Evolutionary conservation across 371 early-diverging fungal species (phyloP).

Genomic region (Coemansia sp.): DNA sequence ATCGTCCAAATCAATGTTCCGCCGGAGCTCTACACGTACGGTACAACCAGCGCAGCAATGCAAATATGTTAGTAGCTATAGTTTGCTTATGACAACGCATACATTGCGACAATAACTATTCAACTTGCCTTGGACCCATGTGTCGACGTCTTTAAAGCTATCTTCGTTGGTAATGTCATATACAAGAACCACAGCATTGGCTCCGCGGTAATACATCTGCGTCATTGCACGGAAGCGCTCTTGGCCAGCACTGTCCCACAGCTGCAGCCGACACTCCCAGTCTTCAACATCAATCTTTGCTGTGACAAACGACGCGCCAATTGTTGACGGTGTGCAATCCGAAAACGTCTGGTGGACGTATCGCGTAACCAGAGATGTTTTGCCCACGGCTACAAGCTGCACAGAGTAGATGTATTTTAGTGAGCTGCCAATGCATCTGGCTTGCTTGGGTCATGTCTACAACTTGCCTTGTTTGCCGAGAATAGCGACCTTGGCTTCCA

Average conservation of each 20-base stretch:
- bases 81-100: neutral
- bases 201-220: slow-evolving; percentile 79
- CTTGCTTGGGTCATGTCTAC: neutral
- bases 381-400: slow-evolving; percentile 68
- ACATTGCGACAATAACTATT: neutral
- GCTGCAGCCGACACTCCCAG: slow-evolving; percentile 98
- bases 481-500: slow-evolving; percentile 93
- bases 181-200: slow-evolving; percentile 49
- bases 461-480: slow-evolving; percentile 92
- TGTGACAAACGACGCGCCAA: slow-evolving; percentile 80
- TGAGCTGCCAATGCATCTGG: neutral
- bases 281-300: slow-evolving; percentile 58
- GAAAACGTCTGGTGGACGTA: slow-evolving; percentile 77
- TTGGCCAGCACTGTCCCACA: slow-evolving; percentile 99
- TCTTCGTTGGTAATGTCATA: slow-evolving; percentile 46
- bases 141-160: slow-evolving; percentile 64
- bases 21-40: slow-evolving; percentile 61
- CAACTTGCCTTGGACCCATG: slow-evolving; percentile 64
- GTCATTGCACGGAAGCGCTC: slow-evolving; percentile 98
- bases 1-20: slow-evolving; percentile 66
- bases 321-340: slow-evolving; percentile 76
- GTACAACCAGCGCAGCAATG: neutral
- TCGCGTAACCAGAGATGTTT: slow-evolving; percentile 80
- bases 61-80: neutral
- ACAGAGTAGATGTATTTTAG: neutral